Evolutionary conservation across 208 protist genomes (phyloP).

Genomic region (Crithidia brevicula): DNA sequence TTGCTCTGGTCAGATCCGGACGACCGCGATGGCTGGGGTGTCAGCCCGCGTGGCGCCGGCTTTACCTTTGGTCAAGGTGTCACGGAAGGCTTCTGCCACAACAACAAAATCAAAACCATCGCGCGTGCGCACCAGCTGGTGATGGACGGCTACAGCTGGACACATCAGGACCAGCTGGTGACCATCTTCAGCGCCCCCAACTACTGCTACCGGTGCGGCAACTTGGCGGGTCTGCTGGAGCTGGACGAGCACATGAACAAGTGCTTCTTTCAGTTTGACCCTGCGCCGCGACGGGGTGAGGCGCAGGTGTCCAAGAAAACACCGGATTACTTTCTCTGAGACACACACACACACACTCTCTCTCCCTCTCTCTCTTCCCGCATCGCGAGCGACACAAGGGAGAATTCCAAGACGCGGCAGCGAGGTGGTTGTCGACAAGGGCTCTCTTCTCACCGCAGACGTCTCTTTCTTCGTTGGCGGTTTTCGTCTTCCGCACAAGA

Average conservation of each 20-base stretch:
- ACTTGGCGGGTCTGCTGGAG: slow-evolving; percentile 97
- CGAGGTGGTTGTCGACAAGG: no score
- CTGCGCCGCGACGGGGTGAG: slow-evolving; percentile 97
- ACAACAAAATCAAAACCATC: slow-evolving; percentile 97
- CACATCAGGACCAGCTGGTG: slow-evolving; percentile 97
- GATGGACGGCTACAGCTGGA: slow-evolving; percentile 99
- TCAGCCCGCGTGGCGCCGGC: slow-evolving; percentile 97
- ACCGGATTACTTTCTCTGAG: slow-evolving; percentile 98
- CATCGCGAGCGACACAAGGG: no score
- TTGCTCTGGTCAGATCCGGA: slow-evolving; percentile 99
- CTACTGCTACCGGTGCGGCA: slow-evolving; percentile 99
- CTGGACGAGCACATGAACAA: slow-evolving; percentile 99
- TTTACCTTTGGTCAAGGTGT: slow-evolving; percentile 99
- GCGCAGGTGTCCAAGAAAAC: slow-evolving; percentile 97
- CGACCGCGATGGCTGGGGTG: slow-evolving; percentile 95
- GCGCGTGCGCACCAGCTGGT: slow-evolving; percentile 97
- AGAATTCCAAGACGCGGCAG: no score
- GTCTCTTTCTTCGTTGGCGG: background rate
- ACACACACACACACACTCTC: background rate
- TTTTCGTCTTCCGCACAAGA: background rate
- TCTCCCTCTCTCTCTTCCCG: no score
- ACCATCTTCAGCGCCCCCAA: slow-evolving; percentile 99
- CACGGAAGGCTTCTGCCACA: slow-evolving; percentile 98
- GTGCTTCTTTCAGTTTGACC: slow-evolving; percentile 99
- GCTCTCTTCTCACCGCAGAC: no score